Percentiles rank a stretch among this genome's conserved stretches.
These are phyloP conservation scores for Pseudotulostoma volvatum DNA, from an alignment of 495 filamentous ascomycete genomes.

Conservation along the genomic window DNA sequence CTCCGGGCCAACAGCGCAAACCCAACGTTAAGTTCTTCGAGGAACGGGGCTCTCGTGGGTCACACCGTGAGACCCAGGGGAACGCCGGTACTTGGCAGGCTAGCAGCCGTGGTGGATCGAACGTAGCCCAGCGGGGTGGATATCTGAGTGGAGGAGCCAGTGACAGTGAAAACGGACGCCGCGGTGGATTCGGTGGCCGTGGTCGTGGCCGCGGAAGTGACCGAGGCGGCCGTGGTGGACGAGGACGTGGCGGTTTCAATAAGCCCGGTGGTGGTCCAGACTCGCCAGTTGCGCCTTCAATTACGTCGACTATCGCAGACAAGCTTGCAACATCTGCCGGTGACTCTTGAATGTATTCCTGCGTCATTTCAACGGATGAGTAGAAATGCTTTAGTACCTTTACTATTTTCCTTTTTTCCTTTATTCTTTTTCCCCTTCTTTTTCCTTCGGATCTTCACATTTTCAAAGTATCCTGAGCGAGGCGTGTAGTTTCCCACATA, in stretches of 20 bases:
- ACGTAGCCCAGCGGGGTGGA: conserved; percentile 40
- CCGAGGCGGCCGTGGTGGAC: conserved; percentile 38
- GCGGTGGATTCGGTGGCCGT: conserved; percentile 49
- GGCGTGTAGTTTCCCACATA: conserved; percentile 1
- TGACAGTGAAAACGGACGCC: conserved; percentile 55
- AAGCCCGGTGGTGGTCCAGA: conserved; percentile 32
- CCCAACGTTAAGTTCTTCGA: conserved; percentile 70
- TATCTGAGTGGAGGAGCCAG: conserved; percentile 65
- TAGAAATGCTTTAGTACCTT: conserved; percentile 4
- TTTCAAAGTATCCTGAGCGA: conserved; percentile 8
- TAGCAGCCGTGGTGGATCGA: conserved; percentile 42
- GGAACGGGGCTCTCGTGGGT: conserved; percentile 33
- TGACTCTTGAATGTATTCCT: conserved; percentile 26
- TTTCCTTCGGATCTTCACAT: conserved; percentile 6
- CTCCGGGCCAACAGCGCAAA: conserved; percentile 47
- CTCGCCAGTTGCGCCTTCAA: conserved; percentile 32
- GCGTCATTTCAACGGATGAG: conserved; percentile 2
- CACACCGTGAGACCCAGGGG: conserved; percentile 25
- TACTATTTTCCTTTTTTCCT: conserved; percentile 4
- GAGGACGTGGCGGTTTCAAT: conserved; percentile 24
- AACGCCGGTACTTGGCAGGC: conserved; percentile 61
- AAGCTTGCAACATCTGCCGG: conserved; percentile 26
- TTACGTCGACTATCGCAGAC: conserved; percentile 34
- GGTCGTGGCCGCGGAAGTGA: conserved; percentile 37
- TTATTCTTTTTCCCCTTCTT: conserved; percentile 9